Base-by-base conservation (phyloP, 2,329 filamentous ascomycete species). In the Seiridium unicorne region DNA sequence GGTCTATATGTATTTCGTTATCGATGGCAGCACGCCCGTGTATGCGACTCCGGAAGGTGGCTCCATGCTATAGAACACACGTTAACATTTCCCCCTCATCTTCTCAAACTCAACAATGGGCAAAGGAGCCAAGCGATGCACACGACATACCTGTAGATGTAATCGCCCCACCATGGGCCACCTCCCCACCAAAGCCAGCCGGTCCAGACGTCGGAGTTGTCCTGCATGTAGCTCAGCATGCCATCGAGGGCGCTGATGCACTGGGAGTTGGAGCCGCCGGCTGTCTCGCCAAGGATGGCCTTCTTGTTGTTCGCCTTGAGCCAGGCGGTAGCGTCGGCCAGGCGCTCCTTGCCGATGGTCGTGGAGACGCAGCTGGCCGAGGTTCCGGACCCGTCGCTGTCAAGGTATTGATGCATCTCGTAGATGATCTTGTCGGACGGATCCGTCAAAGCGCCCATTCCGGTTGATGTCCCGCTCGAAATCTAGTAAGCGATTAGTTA, bases 341-440 rank as follows among this genome's bases (percentile, higher is more conserved):
- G 63, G 18, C 82, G 77, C 70, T 84, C 77, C 5, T 64, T 70
- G 60, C 83, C 83, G 61, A 85, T 79, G 18, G 77, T 80, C 55
- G 67, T 63, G 55, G 75, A 81, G 6, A 84, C 81, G 62, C 83
- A 85, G 8, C 67, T 65, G 11, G 72, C 64, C 2, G 70, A 70
- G 3, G 82, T 84, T n/a, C 83, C 83, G 3, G 82, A 84, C 40
- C 76, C 76, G 68, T 85, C 83, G 2, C 69, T 66, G 71, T 85
- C 83, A 31, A 85, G 80, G 70, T 86, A 86, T 74, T 85, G 83
- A 72, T 85, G 83, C 82, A 85, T 85, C 74, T 85, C 78, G 68
- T 82, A 84, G 63, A 84, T 70, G 61, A 84, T 68, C 71, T 83
- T 82, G 70, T 81, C 70, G 55, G 75, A 64, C 0, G 81, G 79